Evolutionary conservation across 2,329 filamentous ascomycete species (phyloP).

Genomic region (Pleoardoris graminearum): DNA sequence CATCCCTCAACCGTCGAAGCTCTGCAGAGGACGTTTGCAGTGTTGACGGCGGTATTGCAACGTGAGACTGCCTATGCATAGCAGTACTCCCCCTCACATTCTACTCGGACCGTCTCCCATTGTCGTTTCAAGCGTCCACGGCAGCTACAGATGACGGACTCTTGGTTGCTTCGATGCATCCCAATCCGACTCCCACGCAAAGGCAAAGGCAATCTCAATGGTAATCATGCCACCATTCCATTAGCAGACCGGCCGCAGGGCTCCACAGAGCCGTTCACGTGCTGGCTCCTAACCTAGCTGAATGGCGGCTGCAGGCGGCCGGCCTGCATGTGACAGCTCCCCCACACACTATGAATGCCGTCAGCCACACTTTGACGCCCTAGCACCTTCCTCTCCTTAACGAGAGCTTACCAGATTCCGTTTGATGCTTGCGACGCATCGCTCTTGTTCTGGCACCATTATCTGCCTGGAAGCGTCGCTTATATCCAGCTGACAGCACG

Average conservation of each 20-base stretch:
- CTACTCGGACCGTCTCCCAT: no score
- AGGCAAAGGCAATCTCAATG: background rate
- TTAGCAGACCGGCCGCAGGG: background rate
- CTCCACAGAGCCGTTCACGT: conserved; percentile 4
- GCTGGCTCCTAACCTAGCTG: conserved; percentile 1
- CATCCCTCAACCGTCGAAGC: background rate
- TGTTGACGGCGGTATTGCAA: no score
- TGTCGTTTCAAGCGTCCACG: no score
- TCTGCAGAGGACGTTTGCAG: no score
- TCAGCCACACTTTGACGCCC: conserved; percentile 3
- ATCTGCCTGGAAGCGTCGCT: background rate
- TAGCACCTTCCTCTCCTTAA: conserved; percentile 8
- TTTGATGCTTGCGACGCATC: background rate
- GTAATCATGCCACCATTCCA: conserved; percentile 3
- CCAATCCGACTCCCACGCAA: background rate
- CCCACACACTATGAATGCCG: background rate
- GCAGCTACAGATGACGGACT: background rate
- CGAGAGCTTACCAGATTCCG: background rate
- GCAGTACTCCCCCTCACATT: background rate
- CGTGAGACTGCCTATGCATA: no score
- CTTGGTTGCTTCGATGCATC: background rate
- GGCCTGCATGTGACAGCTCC: conserved; percentile 1
- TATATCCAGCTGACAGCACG: background rate
- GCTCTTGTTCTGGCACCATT: background rate
- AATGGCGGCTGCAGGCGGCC: background rate